These are phyloP conservation scores for Xylaria nigripes DNA, from an alignment of 495 filamentous ascomycete species.

Conservation along the genomic window DNA sequence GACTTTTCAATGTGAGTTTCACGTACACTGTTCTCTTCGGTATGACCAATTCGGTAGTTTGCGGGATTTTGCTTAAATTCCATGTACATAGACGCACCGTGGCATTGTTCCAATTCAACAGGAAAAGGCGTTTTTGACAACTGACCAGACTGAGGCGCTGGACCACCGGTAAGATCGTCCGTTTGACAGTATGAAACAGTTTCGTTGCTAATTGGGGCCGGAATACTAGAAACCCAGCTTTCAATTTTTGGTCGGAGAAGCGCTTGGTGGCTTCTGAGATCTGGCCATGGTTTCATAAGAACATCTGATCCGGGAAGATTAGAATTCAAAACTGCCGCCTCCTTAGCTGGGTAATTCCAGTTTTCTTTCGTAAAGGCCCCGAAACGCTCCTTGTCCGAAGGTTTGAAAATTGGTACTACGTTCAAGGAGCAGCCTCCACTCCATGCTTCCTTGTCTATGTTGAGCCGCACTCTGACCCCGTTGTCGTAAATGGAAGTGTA, in stretches of 20 bases:
- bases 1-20: too few species aligned
- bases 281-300: constrained; percentile 2
- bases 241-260: constrained; percentile 10
- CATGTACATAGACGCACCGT: too few species aligned
- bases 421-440: neutral
- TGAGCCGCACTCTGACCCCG: constrained; percentile 13
- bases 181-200: neutral
- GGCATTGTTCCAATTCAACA: too few species aligned
- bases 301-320: neutral
- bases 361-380: neutral
- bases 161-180: neutral
- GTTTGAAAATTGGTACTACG: neutral
- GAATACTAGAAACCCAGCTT: constrained; percentile 2
- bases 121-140: too few species aligned
- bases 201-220: neutral
- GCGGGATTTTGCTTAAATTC: too few species aligned
- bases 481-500: constrained; percentile 14
- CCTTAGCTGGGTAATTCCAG: constrained; percentile 5
- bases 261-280: constrained; percentile 1
- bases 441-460: neutral
- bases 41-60: too few species aligned
- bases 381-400: neutral
- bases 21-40: too few species aligned
- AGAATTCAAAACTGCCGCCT: neutral
- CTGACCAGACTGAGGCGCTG: neutral